Percentiles rank a stretch among this genome's conserved stretches.
Conservation (phyloP, 1,139 yeast genomes). For the Debaryomycetaceae sp. region DNA sequence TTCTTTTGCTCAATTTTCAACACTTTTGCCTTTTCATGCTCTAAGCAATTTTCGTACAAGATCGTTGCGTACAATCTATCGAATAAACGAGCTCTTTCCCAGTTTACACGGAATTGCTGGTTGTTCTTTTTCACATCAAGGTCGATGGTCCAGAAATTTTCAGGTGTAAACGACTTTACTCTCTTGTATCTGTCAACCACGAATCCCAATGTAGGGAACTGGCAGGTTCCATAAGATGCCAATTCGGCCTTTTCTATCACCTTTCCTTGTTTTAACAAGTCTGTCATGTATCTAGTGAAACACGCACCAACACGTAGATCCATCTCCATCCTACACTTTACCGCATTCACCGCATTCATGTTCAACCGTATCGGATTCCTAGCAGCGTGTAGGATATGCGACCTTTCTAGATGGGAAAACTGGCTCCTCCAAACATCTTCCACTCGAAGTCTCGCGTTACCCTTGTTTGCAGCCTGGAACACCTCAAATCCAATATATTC, state of each 20-base stretch:
- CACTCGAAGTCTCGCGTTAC: slow-evolving; percentile 47
- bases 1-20: slow-evolving; percentile 55
- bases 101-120: slow-evolving; percentile 42
- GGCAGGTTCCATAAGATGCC: slow-evolving; percentile 89
- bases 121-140: slow-evolving; percentile 46
- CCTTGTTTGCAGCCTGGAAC: slow-evolving; percentile 58
- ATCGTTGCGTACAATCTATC: slow-evolving; percentile 65
- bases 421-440: slow-evolving; percentile 65
- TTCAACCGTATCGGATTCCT: slow-evolving; percentile 62
- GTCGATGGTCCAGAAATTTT: slow-evolving; percentile 75
- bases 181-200: slow-evolving; percentile 91
- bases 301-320: slow-evolving; percentile 90
- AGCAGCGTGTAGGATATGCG: slow-evolving; percentile 77
- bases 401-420: slow-evolving; percentile 81
- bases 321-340: slow-evolving; percentile 77
- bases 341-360: slow-evolving; percentile 75
- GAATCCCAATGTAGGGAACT: slow-evolving; percentile 94
- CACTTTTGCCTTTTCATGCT: slow-evolving; percentile 46
- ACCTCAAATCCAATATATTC: slow-evolving; percentile 93
- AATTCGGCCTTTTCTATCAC: slow-evolving; percentile 16
- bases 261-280: slow-evolving; percentile 35
- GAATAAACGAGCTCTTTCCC: slow-evolving; percentile 71
- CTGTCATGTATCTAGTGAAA: slow-evolving; percentile 75
- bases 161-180: slow-evolving; percentile 67
- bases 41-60: slow-evolving; percentile 65